Base-by-base conservation (phyloP, 768 basidiomycete species). In the Termitomyces sp. region DNA sequence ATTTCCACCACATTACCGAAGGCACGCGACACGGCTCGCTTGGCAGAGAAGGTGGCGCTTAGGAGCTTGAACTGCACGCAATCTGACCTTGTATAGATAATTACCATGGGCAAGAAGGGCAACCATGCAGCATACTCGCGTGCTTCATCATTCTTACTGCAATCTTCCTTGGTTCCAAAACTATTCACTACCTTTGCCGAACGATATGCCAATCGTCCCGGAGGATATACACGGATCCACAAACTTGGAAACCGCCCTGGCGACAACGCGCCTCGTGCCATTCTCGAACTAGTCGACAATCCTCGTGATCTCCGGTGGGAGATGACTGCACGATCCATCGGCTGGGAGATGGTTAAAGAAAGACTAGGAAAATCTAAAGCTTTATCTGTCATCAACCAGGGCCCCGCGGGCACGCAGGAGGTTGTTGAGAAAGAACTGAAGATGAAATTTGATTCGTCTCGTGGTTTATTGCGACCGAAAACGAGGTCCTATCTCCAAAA, bases 1-100 rank as follows among this genome's bases (percentile, higher is more conserved):
- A 93, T 99, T 67, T 88, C 90, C 69, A 98, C 97, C 6, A 99
- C 97, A 0, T 73, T 98, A 15, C 88, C 96, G 32, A 98, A 98
- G 70, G 97, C 97, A 2, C 87, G 89, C 67, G 94, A 97, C 63
- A 75, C 94, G 5, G 92, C 92, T 14, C 80, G 93, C 61, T 74
- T 98, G 51, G 95, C 94, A 15, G 96, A 99, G 66, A 95, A 96
- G 85, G 94, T 87, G 9, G 55, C 21, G 15, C 42, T 32, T 40
- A 38, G 14, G 50, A 43, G 24, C 28, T 32, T 19, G 21, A 21
- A 21, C 32, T 11, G 40, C 17, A 40, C 47, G 41, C 37, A 51
- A 37, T 37, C 34, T 38, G 22, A 60, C 61, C 9, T 46, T 57
- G 43, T 17, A 32, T 63, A 92, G 91, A 85, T 96, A 55, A 98